A percentile compares a stretch with the other conserved stretches of the same genome.
These are phyloP conservation scores for Strigomonas galati DNA, from an alignment of 208 protist species.

Conservation along the genomic window DNA sequence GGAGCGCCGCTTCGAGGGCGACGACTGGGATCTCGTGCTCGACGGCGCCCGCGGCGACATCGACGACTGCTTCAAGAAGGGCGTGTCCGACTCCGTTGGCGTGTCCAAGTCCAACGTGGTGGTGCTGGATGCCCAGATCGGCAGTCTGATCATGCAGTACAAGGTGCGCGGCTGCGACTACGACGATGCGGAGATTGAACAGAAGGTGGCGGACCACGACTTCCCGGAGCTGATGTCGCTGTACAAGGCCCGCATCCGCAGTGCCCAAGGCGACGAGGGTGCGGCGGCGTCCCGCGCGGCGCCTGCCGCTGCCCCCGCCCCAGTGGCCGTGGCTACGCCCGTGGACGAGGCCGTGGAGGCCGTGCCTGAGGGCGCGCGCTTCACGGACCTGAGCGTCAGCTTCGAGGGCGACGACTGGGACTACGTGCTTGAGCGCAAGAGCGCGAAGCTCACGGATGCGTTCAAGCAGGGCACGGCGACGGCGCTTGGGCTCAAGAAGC, in stretches of 20 bases:
- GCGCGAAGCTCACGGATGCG: constrained; percentile 34
- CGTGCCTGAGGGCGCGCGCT: constrained; percentile 26
- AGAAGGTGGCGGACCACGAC: constrained; percentile 20
- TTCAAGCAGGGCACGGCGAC: constrained; percentile 33
- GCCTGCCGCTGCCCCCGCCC: constrained; percentile 29
- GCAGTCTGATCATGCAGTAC: constrained; percentile 17
- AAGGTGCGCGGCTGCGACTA: constrained; percentile 4
- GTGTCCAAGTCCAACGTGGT: constrained; percentile 30
- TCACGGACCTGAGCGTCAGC: constrained; percentile 25
- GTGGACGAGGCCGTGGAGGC: constrained; percentile 48
- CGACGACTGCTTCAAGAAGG: constrained; percentile 37
- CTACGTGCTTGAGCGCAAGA: constrained; percentile 45
- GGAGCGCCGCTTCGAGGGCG: constrained; percentile 31
- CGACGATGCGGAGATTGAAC: constrained; percentile 37
- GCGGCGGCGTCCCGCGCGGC: constrained; percentile 5
- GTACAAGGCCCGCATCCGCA: constrained; percentile 11
- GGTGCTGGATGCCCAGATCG: constrained; percentile 27
- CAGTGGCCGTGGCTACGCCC: constrained; percentile 24
- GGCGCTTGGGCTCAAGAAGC: constrained; percentile 32
- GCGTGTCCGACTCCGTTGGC: constrained; percentile 31
- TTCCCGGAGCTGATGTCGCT: constrained; percentile 7
- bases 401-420: constrained; percentile 44
- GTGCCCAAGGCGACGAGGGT: constrained; percentile 4
- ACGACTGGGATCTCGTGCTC: constrained; percentile 34
- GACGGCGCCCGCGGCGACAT: constrained; percentile 33